phyloP scores from a whole-genome alignment of 176 grass and related monocot genomes.

The Zizania latifolia region DNA sequence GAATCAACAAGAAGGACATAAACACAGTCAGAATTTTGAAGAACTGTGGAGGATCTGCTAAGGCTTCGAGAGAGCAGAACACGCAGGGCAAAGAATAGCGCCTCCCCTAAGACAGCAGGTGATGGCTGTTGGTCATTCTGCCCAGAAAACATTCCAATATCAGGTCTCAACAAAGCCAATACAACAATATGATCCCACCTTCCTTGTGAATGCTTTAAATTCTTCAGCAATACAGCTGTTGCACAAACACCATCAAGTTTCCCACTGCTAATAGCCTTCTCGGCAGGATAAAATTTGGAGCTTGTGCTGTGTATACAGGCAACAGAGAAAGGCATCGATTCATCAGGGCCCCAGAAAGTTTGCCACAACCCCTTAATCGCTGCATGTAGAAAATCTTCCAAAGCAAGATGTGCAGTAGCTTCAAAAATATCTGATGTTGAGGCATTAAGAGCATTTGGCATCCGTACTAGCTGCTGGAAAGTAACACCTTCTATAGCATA shows the following conservation, averaged over 20 bases:
- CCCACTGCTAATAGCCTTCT: conserved; percentile 74
- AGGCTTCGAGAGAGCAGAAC: conserved; percentile 87
- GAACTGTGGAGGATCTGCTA: conserved; percentile 69
- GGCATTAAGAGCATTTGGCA: conserved; percentile 78
- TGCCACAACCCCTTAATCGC: conserved; percentile 80
- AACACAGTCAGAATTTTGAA: conserved; percentile 69
- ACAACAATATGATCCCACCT: conserved; percentile 95
- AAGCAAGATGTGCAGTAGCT: conserved; percentile 75
- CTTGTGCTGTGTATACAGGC: conserved; percentile 94
- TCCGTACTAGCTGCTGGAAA: conserved; percentile 85
- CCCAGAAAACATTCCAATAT: conserved; percentile 51
- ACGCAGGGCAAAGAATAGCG: conserved; percentile 83
- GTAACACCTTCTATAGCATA: conserved; percentile 82
- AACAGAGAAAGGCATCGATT: conserved; percentile 72
- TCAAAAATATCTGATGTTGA: conserved; percentile 77
- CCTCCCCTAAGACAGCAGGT: conserved; percentile 67
- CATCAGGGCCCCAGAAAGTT: conserved; percentile 87
- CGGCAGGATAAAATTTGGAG: conserved; percentile 83
- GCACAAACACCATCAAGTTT: conserved; percentile 91
- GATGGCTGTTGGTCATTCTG: conserved; percentile 56
- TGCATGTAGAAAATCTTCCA: conserved; percentile 94
- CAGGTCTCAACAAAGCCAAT: conserved; percentile 68
- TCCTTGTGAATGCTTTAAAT: conserved; percentile 50
- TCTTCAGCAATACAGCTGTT: conserved; percentile 69
- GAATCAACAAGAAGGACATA: conserved; percentile 90